A percentile compares a stretch with the other conserved stretches of the same genome.
Evolutionary conservation across 164 flowering plant species (phyloP).

Genomic region (Chimonanthus praecox): DNA sequence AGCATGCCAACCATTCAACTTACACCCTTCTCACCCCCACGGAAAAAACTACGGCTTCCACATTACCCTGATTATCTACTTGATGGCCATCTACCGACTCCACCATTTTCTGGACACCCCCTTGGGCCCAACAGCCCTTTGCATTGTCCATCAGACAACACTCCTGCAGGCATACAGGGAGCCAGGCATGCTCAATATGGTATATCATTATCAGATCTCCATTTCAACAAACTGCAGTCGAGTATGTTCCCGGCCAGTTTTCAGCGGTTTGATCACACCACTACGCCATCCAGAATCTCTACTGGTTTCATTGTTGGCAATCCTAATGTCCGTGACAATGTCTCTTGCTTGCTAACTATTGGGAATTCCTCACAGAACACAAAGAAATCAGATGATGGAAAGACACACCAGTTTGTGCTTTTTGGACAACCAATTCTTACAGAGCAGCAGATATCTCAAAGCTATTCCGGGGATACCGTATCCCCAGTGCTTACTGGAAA

Average conservation of each 20-base stretch:
- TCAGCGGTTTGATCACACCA: slow-evolving; percentile 29
- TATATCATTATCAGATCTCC: slow-evolving; percentile 65
- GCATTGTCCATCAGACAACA: slow-evolving; percentile 53
- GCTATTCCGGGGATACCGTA: slow-evolving; percentile 34
- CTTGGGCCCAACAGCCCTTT: slow-evolving; percentile 62
- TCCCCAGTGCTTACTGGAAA: slow-evolving; percentile 28
- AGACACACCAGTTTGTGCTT: slow-evolving; percentile 60
- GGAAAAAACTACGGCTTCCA: slow-evolving; percentile 68
- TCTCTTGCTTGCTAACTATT: slow-evolving; percentile 74
- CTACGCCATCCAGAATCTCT: slow-evolving; percentile 28
- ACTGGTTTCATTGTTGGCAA: slow-evolving; percentile 19
- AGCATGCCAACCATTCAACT: slow-evolving; percentile 68
- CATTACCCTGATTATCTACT: slow-evolving; percentile 50
- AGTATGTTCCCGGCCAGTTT: slow-evolving; percentile 45
- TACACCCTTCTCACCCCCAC: slow-evolving; percentile 75
- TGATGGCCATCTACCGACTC: slow-evolving; percentile 48
- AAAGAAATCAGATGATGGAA: slow-evolving; percentile 38
- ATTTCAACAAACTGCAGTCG: slow-evolving; percentile 52
- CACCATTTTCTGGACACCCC: slow-evolving; percentile 54
- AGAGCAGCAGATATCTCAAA: slow-evolving; percentile 60
- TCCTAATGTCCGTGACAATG: slow-evolving; percentile 32
- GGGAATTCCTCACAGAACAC: slow-evolving; percentile 43
- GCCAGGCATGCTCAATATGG: slow-evolving; percentile 99
- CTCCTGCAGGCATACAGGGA: slow-evolving; percentile 99
- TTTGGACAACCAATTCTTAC: slow-evolving; percentile 88